Evolutionary conservation across 768 basidiomycete species (phyloP).

Genomic region (Lactifluus subvellereus): DNA sequence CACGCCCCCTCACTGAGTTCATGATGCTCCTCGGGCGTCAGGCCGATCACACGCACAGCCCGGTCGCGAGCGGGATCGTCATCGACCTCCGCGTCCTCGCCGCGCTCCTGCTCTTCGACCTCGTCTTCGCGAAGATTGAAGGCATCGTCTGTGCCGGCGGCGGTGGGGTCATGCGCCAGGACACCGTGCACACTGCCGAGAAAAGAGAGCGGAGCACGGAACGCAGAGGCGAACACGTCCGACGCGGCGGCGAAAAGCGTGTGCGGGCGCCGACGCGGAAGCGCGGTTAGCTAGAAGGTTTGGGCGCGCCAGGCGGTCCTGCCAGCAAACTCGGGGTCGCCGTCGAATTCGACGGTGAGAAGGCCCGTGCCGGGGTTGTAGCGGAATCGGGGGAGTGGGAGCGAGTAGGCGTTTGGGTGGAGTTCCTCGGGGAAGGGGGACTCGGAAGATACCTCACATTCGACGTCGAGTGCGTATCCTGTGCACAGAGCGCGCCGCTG

Average conservation of each 20-base stretch:
- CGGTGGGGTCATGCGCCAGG: slow-evolving; percentile 14
- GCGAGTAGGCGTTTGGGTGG: slow-evolving; percentile 73
- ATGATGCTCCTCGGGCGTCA: slow-evolving; percentile 38
- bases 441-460: slow-evolving; percentile 46
- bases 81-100: slow-evolving; percentile 74
- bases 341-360: slow-evolving; percentile 53
- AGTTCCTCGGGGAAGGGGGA: not conserved
- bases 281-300: slow-evolving; percentile 55
- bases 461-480: slow-evolving; percentile 77
- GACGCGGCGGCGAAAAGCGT: slow-evolving; percentile 69
- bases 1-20: slow-evolving; percentile 34
- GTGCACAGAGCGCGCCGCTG: slow-evolving; percentile 71
- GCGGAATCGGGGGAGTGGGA: slow-evolving; percentile 66
- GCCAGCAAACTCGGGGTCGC: slow-evolving; percentile 52
- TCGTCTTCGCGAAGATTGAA: slow-evolving; percentile 70
- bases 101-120: slow-evolving; percentile 69
- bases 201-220: slow-evolving; percentile 53
- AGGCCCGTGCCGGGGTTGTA: slow-evolving; percentile 51
- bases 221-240: slow-evolving; percentile 53
- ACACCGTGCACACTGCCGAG: slow-evolving; percentile 29
- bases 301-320: slow-evolving; percentile 52
- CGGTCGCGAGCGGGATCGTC: slow-evolving; percentile 57
- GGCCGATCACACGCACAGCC: slow-evolving; percentile 48
- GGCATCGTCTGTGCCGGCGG: slow-evolving; percentile 25
- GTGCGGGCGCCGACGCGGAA: slow-evolving; percentile 64